phyloP scores from a whole-genome alignment of 805 yeast genomes.

The Candida vartiovaarae region DNA sequence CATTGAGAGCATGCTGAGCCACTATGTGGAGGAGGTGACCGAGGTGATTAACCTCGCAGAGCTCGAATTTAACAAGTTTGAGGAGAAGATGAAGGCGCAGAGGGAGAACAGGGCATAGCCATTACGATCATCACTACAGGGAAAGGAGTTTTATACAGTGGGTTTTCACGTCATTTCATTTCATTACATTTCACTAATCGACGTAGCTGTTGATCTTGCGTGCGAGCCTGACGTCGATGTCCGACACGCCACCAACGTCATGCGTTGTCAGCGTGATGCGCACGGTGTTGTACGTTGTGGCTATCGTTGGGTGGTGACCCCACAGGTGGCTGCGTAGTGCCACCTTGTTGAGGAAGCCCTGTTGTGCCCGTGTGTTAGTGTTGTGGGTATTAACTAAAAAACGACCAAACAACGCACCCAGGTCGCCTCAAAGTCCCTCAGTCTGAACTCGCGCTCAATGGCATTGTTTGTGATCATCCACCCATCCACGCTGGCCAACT shows the following conservation, averaged over 20 bases:
- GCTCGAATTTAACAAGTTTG: conserved; percentile 24
- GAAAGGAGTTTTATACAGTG: background rate
- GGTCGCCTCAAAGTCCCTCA: conserved; percentile 51
- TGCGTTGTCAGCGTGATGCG: conserved; percentile 55
- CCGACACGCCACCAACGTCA: conserved; percentile 48
- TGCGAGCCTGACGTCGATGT: conserved; percentile 54
- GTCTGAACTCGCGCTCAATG: conserved; percentile 31
- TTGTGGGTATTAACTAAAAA: background rate
- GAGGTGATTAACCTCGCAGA: conserved; percentile 47
- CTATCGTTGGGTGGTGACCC: conserved; percentile 68
- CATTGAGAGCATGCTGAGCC: conserved; percentile 94
- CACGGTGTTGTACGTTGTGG: conserved; percentile 56
- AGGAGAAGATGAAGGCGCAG: conserved; percentile 17
- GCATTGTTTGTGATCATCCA: conserved; percentile 20
- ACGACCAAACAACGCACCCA: conserved; percentile 37
- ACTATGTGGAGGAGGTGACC: conserved; percentile 91
- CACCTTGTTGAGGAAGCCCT: conserved; percentile 45
- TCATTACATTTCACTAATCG: too few species aligned
- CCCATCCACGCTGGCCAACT: conserved; percentile 7
- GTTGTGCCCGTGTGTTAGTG: background rate
- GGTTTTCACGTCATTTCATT: too few species aligned
- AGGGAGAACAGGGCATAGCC: conserved; percentile 12
- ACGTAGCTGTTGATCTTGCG: conserved; percentile 33
- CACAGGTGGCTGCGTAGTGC: conserved; percentile 48
- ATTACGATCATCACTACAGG: background rate